phyloP scores from a whole-genome alignment of 352 stramenopile genomes.

The Globisporangium spiculum region DNA sequence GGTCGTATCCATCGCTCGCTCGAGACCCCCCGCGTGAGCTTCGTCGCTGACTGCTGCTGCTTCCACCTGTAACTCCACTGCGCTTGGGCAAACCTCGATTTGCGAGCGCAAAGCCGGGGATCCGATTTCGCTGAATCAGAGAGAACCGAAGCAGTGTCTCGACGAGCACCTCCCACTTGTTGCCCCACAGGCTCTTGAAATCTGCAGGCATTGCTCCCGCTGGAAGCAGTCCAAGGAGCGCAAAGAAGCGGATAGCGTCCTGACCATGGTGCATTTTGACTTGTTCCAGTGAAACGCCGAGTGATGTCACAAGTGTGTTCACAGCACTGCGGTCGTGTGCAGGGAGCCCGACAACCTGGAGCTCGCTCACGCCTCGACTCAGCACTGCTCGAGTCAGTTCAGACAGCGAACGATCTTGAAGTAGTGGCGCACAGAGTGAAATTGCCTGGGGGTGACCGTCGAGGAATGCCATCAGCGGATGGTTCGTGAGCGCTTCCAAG shows the following conservation, averaged over 20 bases:
- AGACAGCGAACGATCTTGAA: conserved; percentile 70
- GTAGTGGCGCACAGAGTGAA: conserved; percentile 66
- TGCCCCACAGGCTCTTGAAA: conserved; percentile 73
- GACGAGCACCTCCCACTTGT: conserved; percentile 59
- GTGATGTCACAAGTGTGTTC: conserved; percentile 72
- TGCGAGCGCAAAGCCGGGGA: conserved; percentile 56
- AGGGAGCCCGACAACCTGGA: conserved; percentile 62
- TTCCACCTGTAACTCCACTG: conserved; percentile 28
- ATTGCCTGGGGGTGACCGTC: conserved; percentile 82
- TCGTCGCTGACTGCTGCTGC: conserved; percentile 23
- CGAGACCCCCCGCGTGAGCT: conserved; percentile 26
- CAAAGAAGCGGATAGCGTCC: conserved; percentile 76
- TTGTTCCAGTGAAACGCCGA: conserved; percentile 74
- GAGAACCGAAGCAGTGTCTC: conserved; percentile 74
- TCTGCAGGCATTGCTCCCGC: conserved; percentile 73
- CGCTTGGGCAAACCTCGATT: conserved; percentile 58
- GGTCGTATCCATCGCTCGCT: conserved; percentile 46
- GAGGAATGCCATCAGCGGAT: conserved; percentile 78
- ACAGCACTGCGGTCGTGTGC: conserved; percentile 68
- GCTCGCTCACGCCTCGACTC: conserved; percentile 60
- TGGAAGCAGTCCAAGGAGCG: conserved; percentile 62
- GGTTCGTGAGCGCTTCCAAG: conserved; percentile 53
- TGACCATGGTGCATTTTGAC: conserved; percentile 62
- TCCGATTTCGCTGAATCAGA: conserved; percentile 70
- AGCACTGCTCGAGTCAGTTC: conserved; percentile 74